Evolutionary conservation across 768 basidiomycete genomes (phyloP).

Genomic region (Gloeostereum incarnatum): DNA sequence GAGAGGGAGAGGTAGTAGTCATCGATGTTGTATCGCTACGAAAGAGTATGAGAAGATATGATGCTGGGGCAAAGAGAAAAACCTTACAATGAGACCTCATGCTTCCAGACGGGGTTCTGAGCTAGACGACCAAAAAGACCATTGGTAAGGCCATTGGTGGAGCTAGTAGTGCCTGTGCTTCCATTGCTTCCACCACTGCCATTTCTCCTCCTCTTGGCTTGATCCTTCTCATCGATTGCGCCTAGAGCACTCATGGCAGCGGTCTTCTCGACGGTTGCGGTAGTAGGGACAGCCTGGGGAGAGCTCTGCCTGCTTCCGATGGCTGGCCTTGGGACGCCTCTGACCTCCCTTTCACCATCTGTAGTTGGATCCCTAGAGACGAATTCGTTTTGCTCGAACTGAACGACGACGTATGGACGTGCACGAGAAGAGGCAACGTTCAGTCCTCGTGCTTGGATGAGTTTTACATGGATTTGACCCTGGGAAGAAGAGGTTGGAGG

Average conservation of each 20-base stretch:
- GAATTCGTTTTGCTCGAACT: constrained; percentile 99
- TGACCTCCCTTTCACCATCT: too few relatives aligned
- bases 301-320: background rate
- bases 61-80: too few relatives aligned
- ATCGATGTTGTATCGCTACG: too few relatives aligned
- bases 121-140: constrained; percentile 57
- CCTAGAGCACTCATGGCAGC: constrained; percentile 56
- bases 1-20: constrained; percentile 84
- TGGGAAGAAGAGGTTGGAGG: too few relatives aligned
- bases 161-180: constrained; percentile 32
- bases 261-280: too few relatives aligned
- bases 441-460: constrained; percentile 84
- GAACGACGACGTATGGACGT: constrained; percentile 89
- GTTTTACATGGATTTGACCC: constrained; percentile 91
- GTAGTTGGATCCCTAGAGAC: constrained; percentile 91
- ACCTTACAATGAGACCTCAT: constrained; percentile 97
- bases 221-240: constrained; percentile 44
- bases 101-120: constrained; percentile 97
- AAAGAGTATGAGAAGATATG: too few relatives aligned
- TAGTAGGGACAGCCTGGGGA: too few relatives aligned
- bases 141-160: constrained; percentile 27
- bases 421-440: constrained; percentile 57
- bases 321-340: constrained; percentile 48
- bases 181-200: too few relatives aligned
- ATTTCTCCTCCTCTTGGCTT: too few relatives aligned